phyloP scores from a whole-genome alignment of 768 basidiomycete species.

The Russula brevipes region DNA sequence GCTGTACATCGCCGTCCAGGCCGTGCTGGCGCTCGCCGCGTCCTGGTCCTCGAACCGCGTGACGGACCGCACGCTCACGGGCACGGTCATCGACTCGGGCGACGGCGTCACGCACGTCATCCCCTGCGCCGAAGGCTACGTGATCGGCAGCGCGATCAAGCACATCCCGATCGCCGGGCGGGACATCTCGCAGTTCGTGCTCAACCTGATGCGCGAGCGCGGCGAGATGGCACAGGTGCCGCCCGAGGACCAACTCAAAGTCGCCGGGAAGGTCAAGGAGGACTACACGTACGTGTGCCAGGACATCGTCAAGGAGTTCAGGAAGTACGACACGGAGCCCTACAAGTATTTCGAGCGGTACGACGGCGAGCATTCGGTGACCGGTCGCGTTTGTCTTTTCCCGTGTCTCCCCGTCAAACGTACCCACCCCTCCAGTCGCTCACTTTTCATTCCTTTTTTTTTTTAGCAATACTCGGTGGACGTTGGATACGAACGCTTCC shows the following conservation, averaged over 20 bases:
- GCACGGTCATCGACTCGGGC: constrained; percentile 97
- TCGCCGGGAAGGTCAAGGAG: constrained; percentile 95
- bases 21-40: constrained; percentile 95
- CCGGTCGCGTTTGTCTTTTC: constrained; percentile 62
- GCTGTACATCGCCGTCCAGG: constrained; percentile 97
- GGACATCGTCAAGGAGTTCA: constrained; percentile 97
- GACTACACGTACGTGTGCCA: constrained; percentile 98
- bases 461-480: constrained; percentile 86
- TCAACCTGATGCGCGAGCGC: constrained; percentile 92
- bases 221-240: constrained; percentile 89
- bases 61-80: constrained; percentile 86
- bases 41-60: constrained; percentile 93
- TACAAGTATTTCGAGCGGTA: constrained; percentile 92
- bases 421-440: constrained; percentile 1
- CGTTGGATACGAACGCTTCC: constrained; percentile 97
- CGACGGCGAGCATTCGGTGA: constrained; percentile 90
- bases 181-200: constrained; percentile 94
- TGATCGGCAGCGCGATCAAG: constrained; percentile 98
- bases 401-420: not conserved
- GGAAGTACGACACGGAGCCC: constrained; percentile 96
- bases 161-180: constrained; percentile 98
- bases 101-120: constrained; percentile 99
- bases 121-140: constrained; percentile 93
- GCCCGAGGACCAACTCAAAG: constrained; percentile 87
- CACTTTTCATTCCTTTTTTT: constrained; percentile 7